Evolutionary conservation across 257 asterid species (phyloP), one percentile per base, ranked within the genome.

Genomic region (Solanum appendiculatum): DNA sequence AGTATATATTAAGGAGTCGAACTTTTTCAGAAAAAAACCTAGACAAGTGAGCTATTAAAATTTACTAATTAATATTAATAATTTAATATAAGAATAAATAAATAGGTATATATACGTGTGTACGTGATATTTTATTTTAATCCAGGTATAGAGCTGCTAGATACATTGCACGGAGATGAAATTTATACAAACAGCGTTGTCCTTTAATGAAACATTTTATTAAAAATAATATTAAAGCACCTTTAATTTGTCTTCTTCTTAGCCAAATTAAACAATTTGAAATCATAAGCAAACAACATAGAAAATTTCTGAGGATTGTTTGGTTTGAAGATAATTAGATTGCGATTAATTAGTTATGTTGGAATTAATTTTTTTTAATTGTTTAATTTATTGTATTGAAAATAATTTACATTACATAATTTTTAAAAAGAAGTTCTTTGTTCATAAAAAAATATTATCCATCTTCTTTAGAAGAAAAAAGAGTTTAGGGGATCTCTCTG

Each of bases 231-330:
- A 72, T 9, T 20, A 72, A 36, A 70, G 25, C 48, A 73, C 31
- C 82, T 73, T 73, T 23, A 70, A 37, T 21, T 33, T 73, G 90
- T 89, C 91, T 86, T 48, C 77, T 87, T 86, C 86, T 16, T 25
- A 51, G 15, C 84, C 33, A 25, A 77, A 40, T 73, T 9, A 36
- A 73, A 34, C 25, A 40, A 9, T 77, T 16, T 25, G 33, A 77
- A 77, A 14, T 21, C 84, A 77, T 25, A 39, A 74, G 31, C 31
- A 39, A 74, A 74, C 56, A 74, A 23, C 13, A 74, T 25, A 39
- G 21, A 74, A 74, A 74, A 39, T 39, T 39, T 37, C 25, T 11
- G 31, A n/a, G 31, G 31, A 11, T n/a, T 63, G 16, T 63, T 63
- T 63, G 6, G 3, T 63, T 63, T 11, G 23, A 66, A 66, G 11